phyloP scores from a whole-genome alignment of 306 rosid species.

The Lotus japonicus region DNA sequence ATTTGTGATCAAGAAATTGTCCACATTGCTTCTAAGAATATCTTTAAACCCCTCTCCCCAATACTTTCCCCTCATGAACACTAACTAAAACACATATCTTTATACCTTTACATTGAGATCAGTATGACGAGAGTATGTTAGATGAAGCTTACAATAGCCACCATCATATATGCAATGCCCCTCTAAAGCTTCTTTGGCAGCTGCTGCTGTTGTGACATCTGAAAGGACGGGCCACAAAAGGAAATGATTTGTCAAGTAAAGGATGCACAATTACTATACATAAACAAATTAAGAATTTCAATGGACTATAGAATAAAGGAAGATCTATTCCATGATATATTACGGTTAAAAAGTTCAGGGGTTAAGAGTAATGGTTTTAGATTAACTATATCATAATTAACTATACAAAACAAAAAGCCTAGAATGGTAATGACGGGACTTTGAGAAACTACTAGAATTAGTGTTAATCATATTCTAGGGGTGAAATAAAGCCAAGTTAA shows the following conservation, averaged over 20 bases:
- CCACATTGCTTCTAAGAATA: slow-evolving; percentile 46
- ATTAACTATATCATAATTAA: background rate
- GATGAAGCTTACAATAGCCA: slow-evolving; percentile 99
- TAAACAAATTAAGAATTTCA: background rate
- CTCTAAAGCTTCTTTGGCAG: slow-evolving; percentile 84
- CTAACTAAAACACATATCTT: slow-evolving; percentile 56
- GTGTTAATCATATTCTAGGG: background rate
- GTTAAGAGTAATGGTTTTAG: background rate
- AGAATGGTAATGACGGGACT: background rate
- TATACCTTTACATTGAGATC: slow-evolving; percentile 99
- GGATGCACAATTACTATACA: background rate
- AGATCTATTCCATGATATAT: background rate
- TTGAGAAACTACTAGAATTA: background rate
- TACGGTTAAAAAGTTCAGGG: no score
- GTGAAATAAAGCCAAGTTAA: background rate
- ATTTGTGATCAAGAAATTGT: slow-evolving; percentile 48
- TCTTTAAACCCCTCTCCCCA: slow-evolving; percentile 31
- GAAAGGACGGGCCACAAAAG: slow-evolving; percentile 14
- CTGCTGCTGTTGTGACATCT: slow-evolving; percentile 63
- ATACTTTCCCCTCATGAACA: slow-evolving; percentile 47
- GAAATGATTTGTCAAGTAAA: background rate
- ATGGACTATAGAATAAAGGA: background rate
- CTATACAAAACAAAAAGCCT: background rate
- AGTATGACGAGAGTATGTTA: slow-evolving; percentile 99
- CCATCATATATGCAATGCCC: slow-evolving; percentile 99